phyloP scores from a whole-genome alignment of 352 stramenopile genomes.

The Peronospora belbahrii region DNA sequence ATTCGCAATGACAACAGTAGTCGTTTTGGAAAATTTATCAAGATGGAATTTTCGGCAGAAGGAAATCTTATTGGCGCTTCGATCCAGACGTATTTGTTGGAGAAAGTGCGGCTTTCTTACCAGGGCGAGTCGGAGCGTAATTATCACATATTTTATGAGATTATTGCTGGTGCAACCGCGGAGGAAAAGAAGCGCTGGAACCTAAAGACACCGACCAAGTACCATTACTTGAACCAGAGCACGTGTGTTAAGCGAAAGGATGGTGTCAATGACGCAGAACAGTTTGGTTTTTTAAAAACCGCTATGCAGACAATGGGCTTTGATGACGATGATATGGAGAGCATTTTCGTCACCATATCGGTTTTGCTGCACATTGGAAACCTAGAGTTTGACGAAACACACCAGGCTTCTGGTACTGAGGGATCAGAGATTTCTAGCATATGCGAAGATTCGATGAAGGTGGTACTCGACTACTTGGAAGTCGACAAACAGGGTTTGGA shows the following conservation, averaged over 20 bases:
- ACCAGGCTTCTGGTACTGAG: constrained; percentile 53
- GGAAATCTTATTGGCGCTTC: constrained; percentile 83
- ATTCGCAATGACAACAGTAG: constrained; percentile 96
- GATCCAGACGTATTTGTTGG: constrained; percentile 94
- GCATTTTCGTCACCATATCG: constrained; percentile 88
- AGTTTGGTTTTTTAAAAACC: constrained; percentile 76
- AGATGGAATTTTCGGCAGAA: constrained; percentile 88
- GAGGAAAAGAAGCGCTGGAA: constrained; percentile 64
- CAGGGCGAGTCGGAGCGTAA: constrained; percentile 91
- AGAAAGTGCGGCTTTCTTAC: constrained; percentile 92
- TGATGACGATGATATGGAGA: constrained; percentile 77
- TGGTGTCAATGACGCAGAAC: constrained; percentile 84
- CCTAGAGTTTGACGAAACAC: constrained; percentile 81
- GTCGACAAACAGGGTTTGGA: constrained; percentile 84
- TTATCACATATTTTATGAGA: constrained; percentile 96
- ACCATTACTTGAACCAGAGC: constrained; percentile 88
- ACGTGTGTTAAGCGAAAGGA: constrained; percentile 79
- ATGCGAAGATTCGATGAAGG: constrained; percentile 51
- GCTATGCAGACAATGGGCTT: constrained; percentile 87
- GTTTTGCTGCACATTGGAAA: constrained; percentile 94
- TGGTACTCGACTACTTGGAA: constrained; percentile 85
- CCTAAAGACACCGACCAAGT: constrained; percentile 49
- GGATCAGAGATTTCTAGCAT: constrained; percentile 51
- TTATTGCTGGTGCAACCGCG: constrained; percentile 63
- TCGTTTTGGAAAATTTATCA: constrained; percentile 97